Percentiles rank a stretch among this genome's conserved stretches.
These are phyloP conservation scores for Hansfordia pulvinata DNA, from an alignment of 2,329 filamentous ascomycete species.

Conservation along the genomic window DNA sequence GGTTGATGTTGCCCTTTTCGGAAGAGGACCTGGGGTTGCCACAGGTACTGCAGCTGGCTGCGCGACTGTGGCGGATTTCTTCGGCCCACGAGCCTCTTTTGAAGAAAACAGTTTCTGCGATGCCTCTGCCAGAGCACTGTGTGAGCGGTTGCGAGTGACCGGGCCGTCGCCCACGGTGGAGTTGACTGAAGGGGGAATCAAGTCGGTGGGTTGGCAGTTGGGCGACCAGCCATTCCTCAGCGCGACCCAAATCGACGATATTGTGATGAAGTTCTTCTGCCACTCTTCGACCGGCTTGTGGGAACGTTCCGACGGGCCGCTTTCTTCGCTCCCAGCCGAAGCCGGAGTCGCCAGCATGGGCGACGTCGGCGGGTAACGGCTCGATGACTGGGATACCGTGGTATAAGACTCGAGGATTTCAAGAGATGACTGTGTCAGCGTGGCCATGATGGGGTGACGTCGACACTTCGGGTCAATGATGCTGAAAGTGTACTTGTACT, in stretches of 20 bases:
- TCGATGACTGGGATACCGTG: conserved; percentile 34
- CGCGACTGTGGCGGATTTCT: conserved; percentile 5
- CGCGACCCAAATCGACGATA: conserved; percentile 37
- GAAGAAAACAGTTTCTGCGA: neutral
- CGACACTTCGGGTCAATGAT: conserved; percentile 56
- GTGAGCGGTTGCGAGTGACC: no score
- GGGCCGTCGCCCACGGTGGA: conserved; percentile 4
- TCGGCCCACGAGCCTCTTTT: neutral
- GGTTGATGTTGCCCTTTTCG: conserved; percentile 28
- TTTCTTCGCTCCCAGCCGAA: conserved; percentile 5
- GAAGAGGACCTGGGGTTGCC: conserved; percentile 8
- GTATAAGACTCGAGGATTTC: conserved; percentile 59
- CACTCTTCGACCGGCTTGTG: conserved; percentile 25
- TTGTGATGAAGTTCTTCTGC: conserved; percentile 32
- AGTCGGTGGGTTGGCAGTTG: conserved; percentile 18
- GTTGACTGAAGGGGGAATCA: conserved; percentile 6
- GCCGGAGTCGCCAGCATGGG: conserved; percentile 11
- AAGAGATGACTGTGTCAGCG: conserved; percentile 47
- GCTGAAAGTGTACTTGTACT: conserved; percentile 60
- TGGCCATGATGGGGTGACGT: conserved; percentile 63
- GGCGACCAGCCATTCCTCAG: conserved; percentile 29
- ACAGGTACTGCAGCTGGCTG: conserved; percentile 5
- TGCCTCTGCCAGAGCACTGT: no score
- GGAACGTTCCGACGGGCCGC: conserved; percentile 13
- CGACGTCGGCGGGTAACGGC: conserved; percentile 31